Base-by-base conservation (phyloP, 768 basidiomycete species). In the Sarcomyxa edulis region DNA sequence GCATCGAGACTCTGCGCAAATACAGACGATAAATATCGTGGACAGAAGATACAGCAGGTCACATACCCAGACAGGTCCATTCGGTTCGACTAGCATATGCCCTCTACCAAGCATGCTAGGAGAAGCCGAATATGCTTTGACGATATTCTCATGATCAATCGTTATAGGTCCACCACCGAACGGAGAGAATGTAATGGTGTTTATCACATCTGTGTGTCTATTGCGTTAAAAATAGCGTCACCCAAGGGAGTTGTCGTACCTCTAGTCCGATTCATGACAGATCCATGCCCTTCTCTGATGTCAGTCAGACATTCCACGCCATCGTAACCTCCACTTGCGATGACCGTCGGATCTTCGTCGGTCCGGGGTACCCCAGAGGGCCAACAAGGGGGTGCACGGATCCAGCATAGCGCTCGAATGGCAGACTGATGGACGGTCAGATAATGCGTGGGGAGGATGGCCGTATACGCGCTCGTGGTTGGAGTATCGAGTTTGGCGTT, bases 61-160 rank as follows among this genome's bases (percentile, higher is more conserved):
- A 62, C 78, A 15, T 46, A 93, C 92, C 90, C 87, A 91, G 41
- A 87, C 72, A 7, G 90, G 82, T 0, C 91, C 92, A 11, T 75
- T 68, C 0, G 86, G 82, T 44, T 89, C 83, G 44, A 86, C 60
- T 26, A 91, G 50, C 11, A 71, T 68, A 56, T 89, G 81, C 0
- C 86, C 84, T 29, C 80, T 64, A 16, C 88, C 84, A 14, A 90
- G 65, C 71, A 83, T 80, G 43, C 70, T 74, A 3, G 88, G 82
- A 6, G 81, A 78, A 0, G 84, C 62, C 5, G 81, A 81, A 52
- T 81, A 84, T 3, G 71, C 74, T 54, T 91, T 92, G 37, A 92
- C 72, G 3, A 72, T 74, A 49, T 86, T 85, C 42, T 94, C 91
- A 43, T 84, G 81, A 51, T 94, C 91, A 43, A 83, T 77, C n/a